phyloP scores from a whole-genome alignment of 2,329 filamentous ascomycete genomes.

The Lojkania enalia region DNA sequence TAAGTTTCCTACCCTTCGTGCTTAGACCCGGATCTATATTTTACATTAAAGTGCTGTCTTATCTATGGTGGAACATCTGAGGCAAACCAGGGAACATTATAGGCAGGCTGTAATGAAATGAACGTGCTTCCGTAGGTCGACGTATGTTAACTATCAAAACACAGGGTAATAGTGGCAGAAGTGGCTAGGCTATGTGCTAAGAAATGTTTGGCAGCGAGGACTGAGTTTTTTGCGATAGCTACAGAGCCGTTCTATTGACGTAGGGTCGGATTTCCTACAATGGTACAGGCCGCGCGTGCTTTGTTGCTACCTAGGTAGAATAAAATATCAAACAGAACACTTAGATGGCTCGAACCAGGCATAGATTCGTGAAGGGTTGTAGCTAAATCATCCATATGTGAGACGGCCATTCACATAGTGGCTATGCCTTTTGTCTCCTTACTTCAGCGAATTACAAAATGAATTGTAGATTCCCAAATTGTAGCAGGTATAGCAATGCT shows the following conservation, averaged over 20 bases:
- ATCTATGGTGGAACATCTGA: neutral
- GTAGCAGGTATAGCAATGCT: too few species aligned
- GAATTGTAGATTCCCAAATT: slow-evolving; percentile 3
- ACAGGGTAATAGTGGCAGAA: slow-evolving; percentile 1
- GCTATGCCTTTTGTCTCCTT: slow-evolving; percentile 6
- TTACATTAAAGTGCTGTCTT: too few species aligned
- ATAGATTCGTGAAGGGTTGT: slow-evolving; percentile 10
- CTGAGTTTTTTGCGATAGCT: too few species aligned
- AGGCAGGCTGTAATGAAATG: slow-evolving; percentile 2
- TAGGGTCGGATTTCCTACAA: slow-evolving; percentile 11
- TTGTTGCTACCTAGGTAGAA: slow-evolving; percentile 6
- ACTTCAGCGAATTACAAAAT: too few species aligned
- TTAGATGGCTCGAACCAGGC: slow-evolving; percentile 1
- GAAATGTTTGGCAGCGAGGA: too few species aligned
- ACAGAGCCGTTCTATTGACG: too few species aligned
- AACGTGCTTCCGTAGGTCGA: neutral
- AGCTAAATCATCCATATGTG: slow-evolving; percentile 9
- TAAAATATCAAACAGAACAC: slow-evolving; percentile 5
- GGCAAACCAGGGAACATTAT: slow-evolving; percentile 2
- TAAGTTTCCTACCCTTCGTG: too few species aligned
- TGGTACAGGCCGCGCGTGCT: slow-evolving; percentile 8
- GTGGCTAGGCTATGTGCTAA: slow-evolving; percentile 10
- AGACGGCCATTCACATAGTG: slow-evolving; percentile 7
- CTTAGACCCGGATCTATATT: too few species aligned
- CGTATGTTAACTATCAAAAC: neutral